Conservation (phyloP, 129 eudicot species). For the Tanacetum coccineum region DNA sequence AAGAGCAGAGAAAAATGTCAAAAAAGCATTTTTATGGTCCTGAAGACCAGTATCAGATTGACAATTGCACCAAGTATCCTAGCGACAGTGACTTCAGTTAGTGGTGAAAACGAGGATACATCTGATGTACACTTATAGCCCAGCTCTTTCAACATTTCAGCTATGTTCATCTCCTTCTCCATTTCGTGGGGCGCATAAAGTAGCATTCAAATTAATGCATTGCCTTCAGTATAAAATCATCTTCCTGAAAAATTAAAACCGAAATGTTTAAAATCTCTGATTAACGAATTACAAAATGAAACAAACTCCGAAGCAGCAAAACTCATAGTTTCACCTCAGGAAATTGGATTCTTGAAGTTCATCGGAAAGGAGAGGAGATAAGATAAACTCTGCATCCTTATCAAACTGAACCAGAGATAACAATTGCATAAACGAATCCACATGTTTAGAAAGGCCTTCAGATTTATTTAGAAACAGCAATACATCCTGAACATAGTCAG, state of each 20-base stretch:
- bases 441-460: conserved; percentile 68
- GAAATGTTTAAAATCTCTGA: not conserved
- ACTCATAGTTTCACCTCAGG: conserved; percentile 48
- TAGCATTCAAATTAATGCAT: conserved; percentile 69
- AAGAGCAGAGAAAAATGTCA: conserved; percentile 75
- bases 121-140: conserved; percentile 82
- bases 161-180: conserved; percentile 79
- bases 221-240: conserved; percentile 48
- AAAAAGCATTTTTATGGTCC: conserved; percentile 51
- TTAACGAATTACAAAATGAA: not conserved
- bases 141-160: conserved; percentile 74
- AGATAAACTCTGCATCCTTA: conserved; percentile 50
- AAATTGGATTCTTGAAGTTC: conserved; percentile 54
- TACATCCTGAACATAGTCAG: conserved; percentile 65
- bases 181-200: conserved; percentile 87
- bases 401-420: conserved; percentile 55
- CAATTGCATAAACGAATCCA: conserved; percentile 81
- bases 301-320: not conserved
- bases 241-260: conserved; percentile 36
- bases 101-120: conserved; percentile 57
- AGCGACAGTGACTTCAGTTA: conserved; percentile 68
- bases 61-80: conserved; percentile 67
- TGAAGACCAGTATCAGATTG: conserved; percentile 55
- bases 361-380: conserved; percentile 70
- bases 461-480: conserved; percentile 76